phyloP scores from a whole-genome alignment of 345 rosid genomes.

The Eucalyptus tenuipes region DNA sequence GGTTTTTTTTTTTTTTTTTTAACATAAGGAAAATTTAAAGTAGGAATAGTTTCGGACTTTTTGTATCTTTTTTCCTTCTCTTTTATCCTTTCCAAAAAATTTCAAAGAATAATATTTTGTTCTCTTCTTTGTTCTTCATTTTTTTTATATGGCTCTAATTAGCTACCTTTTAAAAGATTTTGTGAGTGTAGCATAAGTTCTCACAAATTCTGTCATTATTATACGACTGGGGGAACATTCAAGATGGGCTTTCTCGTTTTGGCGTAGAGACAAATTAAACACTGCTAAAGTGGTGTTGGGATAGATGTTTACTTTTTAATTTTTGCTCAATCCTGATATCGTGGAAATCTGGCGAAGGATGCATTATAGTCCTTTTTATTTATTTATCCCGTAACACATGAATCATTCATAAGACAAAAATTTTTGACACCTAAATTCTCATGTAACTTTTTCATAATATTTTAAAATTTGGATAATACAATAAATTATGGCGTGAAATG shows the following conservation, averaged over 20 bases:
- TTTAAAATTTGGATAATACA: too few species aligned
- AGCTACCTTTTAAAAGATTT: not conserved
- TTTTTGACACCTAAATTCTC: not conserved
- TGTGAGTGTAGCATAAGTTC: not conserved
- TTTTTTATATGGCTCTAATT: not conserved
- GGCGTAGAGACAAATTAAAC: not conserved
- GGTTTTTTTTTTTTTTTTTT: too few species aligned
- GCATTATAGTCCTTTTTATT: too few species aligned
- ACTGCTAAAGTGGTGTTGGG: not conserved
- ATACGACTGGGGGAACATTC: not conserved
- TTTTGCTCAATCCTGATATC: not conserved
- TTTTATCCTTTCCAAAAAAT: not conserved
- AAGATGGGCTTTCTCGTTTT: not conserved
- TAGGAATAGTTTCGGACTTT: too few species aligned
- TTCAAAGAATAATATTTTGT: too few species aligned
- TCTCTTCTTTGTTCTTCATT: not conserved
- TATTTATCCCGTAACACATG: not conserved
- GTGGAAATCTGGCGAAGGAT: not conserved
- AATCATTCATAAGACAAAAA: too few species aligned
- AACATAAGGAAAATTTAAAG: too few species aligned
- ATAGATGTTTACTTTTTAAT: too few species aligned
- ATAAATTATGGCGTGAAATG: not conserved
- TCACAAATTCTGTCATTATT: not conserved
- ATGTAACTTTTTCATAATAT: not conserved
- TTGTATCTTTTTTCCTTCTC: too few species aligned